Conservation (phyloP, 2,329 filamentous ascomycete genomes). For the Arthroderma sp. region DNA sequence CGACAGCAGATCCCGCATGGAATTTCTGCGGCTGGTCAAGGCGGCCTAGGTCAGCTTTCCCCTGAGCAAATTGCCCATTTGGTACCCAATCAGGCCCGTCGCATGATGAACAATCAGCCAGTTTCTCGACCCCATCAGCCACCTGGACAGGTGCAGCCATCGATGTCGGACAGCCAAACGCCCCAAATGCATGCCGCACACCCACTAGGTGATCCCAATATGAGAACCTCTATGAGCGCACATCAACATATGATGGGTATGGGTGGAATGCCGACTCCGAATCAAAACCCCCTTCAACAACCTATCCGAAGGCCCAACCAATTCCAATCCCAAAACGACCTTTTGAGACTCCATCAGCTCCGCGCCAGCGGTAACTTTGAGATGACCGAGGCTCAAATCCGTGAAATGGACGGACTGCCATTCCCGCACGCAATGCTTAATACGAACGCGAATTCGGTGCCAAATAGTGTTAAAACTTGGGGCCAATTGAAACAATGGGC, state of each 20-base stretch:
- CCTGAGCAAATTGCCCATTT: slow-evolving; percentile 23
- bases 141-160: slow-evolving; percentile 12
- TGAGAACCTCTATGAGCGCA: slow-evolving; percentile 22
- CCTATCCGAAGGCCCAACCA: slow-evolving; percentile 12
- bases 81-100: slow-evolving; percentile 22
- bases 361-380: slow-evolving; percentile 20
- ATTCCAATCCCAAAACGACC: slow-evolving; percentile 15
- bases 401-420: slow-evolving; percentile 28
- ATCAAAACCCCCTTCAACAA: slow-evolving; percentile 3
- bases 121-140: slow-evolving; percentile 21
- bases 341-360: slow-evolving; percentile 19
- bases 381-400: slow-evolving; percentile 30
- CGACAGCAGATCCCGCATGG: slow-evolving; percentile 22
- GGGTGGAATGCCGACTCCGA: slow-evolving; percentile 12
- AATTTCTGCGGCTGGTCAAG: slow-evolving; percentile 23
- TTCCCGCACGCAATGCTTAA: slow-evolving; percentile 27
- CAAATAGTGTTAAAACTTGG: slow-evolving; percentile 42
- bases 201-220: slow-evolving; percentile 21
- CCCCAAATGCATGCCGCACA: slow-evolving; percentile 21
- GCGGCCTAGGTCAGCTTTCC: slow-evolving; percentile 23
- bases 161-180: slow-evolving; percentile 21
- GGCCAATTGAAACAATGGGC: slow-evolving; percentile 44
- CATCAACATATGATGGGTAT: slow-evolving; percentile 23
- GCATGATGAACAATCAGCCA: slow-evolving; percentile 18
- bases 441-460: slow-evolving; percentile 27